Evolutionary conservation across 2,329 filamentous ascomycete genomes (phyloP), one percentile per base, ranked within the genome.

Genomic region (Phialemoniopsis sp.): DNA sequence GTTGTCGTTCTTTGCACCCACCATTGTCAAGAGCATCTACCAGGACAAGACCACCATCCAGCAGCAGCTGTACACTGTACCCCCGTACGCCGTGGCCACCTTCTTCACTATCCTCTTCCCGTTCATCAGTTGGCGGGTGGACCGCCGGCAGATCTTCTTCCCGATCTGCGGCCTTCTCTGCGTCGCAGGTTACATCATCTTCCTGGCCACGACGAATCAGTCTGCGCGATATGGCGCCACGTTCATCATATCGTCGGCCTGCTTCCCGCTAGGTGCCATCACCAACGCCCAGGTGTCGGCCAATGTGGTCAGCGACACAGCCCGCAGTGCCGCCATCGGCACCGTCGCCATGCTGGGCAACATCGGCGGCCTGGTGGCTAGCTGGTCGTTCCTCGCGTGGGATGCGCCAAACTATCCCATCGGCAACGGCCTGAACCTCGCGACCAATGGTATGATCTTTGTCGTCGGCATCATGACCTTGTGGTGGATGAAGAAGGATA

Each of bases 361-460:
- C 21, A 10, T 26, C 21, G 21, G 21, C 21, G 30, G 33, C 16
- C n/a, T 40, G 8, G 71, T 81, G 37, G 21, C 21, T 6, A 82
- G 77, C 0, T 84, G 79, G 79, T 70, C 67, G 0, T 84, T 81
- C 57, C 48, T 84, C 35, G 70, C 73, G 0, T 73, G 62, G 38
- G 82, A 87, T 48, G 73, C 48, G 0, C 82, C 82, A 0, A 58
- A 84, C 41, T 87, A 77, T 48, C 73, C 64, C 18, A 84, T 85
- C 41, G 83, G 82, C 0, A 86, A 86, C 51, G 81, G 81, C 0
- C 52, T 86, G 12, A 87, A 87, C 51, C 50, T 86, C 29, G 82
- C 74, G 0, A 80, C 76, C 0, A 67, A 68, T 10, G 67, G 65
- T 9, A 61, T 62, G 2, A 77, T 77, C 3, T 53, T 85, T 13